These are phyloP conservation scores for Botrytis sinoallii DNA, from an alignment of 2,329 filamentous ascomycete genomes.

Conservation along the genomic window DNA sequence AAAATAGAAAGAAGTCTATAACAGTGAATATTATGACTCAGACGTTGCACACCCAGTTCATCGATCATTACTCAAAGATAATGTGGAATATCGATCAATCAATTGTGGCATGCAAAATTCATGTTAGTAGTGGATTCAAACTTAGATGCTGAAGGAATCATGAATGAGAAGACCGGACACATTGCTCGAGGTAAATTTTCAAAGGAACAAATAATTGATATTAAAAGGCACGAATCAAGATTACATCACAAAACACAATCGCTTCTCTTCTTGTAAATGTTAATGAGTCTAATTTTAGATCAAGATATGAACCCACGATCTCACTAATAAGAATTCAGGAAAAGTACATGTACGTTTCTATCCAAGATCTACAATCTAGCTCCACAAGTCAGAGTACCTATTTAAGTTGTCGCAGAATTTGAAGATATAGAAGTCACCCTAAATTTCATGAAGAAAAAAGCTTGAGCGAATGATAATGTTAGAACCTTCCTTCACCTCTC, in stretches of 20 bases:
- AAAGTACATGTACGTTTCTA: no score
- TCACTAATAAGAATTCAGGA: background rate
- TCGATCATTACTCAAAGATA: background rate
- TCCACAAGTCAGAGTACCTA: no score
- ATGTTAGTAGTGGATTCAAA: no score
- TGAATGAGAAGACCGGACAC: no score
- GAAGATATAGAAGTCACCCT: background rate
- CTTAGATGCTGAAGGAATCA: no score
- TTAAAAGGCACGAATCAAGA: no score
- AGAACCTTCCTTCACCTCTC: background rate
- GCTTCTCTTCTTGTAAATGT: background rate
- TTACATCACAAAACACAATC: background rate
- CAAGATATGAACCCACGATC: background rate
- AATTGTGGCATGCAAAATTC: no score
- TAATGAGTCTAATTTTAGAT: background rate
- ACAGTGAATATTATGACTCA: background rate
- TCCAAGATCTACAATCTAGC: background rate
- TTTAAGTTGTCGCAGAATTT: background rate
- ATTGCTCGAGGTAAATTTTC: background rate
- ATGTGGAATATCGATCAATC: background rate
- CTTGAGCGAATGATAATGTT: background rate
- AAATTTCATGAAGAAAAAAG: rapidly evolving
- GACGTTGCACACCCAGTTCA: background rate
- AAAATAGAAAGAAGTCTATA: background rate
- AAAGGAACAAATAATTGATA: rapidly evolving